Conservation (phyloP, 345 rosid genomes). For the Lepidium africanum region DNA sequence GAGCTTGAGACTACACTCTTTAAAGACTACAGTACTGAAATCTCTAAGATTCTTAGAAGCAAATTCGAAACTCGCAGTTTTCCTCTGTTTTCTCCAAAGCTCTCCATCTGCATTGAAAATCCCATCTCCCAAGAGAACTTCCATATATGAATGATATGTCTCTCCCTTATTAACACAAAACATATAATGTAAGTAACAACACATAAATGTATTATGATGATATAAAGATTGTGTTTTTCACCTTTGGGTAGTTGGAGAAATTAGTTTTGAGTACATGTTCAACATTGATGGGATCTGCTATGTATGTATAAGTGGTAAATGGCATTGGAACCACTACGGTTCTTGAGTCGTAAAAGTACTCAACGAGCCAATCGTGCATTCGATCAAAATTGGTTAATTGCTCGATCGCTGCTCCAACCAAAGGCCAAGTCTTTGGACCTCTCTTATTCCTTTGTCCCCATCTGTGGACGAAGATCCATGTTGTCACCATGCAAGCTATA, state of each 20-base stretch:
- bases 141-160: slow-evolving; percentile 89
- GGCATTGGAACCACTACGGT: slow-evolving; percentile 91
- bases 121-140: slow-evolving; percentile 85
- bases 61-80: slow-evolving; percentile 92
- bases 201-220: background rate
- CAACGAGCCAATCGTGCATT: slow-evolving; percentile 94
- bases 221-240: slow-evolving; percentile 16
- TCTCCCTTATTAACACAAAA: slow-evolving; percentile 50
- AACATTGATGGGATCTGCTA: slow-evolving; percentile 84
- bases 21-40: slow-evolving; percentile 78
- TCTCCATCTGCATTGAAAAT: slow-evolving; percentile 91
- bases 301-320: slow-evolving; percentile 76
- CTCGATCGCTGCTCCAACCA: slow-evolving; percentile 83
- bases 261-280: slow-evolving; percentile 88
- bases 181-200: background rate
- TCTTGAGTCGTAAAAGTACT: slow-evolving; percentile 48
- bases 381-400: slow-evolving; percentile 66
- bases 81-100: slow-evolving; percentile 85
- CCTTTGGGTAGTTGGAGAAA: slow-evolving; percentile 88
- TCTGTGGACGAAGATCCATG: slow-evolving; percentile 64
- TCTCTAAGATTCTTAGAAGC: slow-evolving; percentile 94
- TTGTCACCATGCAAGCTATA: slow-evolving; percentile 37
- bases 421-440: slow-evolving; percentile 95
- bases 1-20: slow-evolving; percentile 79
- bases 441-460: slow-evolving; percentile 65